phyloP scores from a whole-genome alignment of 2,329 filamentous ascomycete species.

The Penicillium glabrum region DNA sequence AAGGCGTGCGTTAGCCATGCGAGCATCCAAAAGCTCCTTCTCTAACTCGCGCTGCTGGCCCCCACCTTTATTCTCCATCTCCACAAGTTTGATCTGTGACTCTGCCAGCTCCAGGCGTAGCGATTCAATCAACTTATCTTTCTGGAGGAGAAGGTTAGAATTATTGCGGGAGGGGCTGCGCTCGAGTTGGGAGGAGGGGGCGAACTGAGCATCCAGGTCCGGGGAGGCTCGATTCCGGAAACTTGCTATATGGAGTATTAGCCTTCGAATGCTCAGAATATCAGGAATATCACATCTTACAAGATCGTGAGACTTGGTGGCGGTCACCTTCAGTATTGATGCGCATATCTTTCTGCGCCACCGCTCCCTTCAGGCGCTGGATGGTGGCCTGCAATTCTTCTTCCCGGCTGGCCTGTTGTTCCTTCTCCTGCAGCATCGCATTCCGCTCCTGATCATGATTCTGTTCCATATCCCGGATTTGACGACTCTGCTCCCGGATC shows the following conservation, averaged over 20 bases:
- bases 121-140: conserved; percentile 94
- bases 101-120: conserved; percentile 90
- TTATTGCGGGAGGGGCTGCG: conserved; percentile 87
- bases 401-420: conserved; percentile 78
- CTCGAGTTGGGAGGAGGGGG: conserved; percentile 78
- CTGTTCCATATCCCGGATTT: conserved; percentile 86
- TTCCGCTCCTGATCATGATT: conserved; percentile 90
- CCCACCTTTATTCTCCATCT: conserved; percentile 89
- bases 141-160: conserved; percentile 87
- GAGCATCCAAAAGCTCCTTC: conserved; percentile 81
- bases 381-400: conserved; percentile 90
- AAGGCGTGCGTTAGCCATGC: conserved; percentile 91
- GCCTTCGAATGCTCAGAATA: background rate
- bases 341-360: conserved; percentile 70
- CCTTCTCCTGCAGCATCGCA: conserved; percentile 86
- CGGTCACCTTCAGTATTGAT: conserved; percentile 52
- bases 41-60: conserved; percentile 88
- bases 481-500: conserved; percentile 77
- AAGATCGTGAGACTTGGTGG: conserved; percentile 52
- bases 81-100: conserved; percentile 90
- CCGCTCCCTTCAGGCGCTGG: conserved; percentile 84
- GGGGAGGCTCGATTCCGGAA: conserved; percentile 56
- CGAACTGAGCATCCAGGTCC: conserved; percentile 78
- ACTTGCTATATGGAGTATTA: conserved; percentile 36
- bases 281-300: conserved; percentile 37